Evolutionary conservation across 1,284 basidiomycete genomes (phyloP), one percentile per base, ranked within the genome.

Genomic region (Trametes hirsuta): DNA sequence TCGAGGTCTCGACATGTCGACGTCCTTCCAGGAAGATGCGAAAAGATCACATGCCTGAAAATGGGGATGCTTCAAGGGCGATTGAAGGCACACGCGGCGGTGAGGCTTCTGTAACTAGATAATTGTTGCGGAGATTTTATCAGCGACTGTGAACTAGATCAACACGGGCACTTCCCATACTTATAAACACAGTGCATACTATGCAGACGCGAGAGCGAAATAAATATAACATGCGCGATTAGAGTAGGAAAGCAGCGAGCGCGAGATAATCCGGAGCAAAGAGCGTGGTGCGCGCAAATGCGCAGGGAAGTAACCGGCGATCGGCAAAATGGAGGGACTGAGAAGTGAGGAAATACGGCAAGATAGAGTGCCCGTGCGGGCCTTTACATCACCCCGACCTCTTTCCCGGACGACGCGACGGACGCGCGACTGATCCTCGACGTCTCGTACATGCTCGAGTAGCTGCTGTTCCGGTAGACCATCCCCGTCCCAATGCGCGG

Each of bases 401-500:
- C 61, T 37, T 62, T 56, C n/a, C 63, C 57, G 3, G 63, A 58
- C 12, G 67, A 67, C 8, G 59, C 54, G 41, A 66, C 57, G 10
- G 67, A 66, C 47, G 62, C 47, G 34, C 60, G 64, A 30, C 62
- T 64, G 56, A 66, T 61, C 24, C 67, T 53, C 40, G 66, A 63
- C 37, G 64, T 59, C 54, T 65, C 67, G 47, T 68, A 62, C 50
- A 66, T 62, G 55, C 68, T 69, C 52, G 68, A 55, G 54, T 72
- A 70, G 24, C 68, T 67, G 53, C 68, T 69, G 42, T 65, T 67
- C 10, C 72, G 65, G 42, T 74, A 74, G 34, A 57, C 58, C 71
- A 74, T 74, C 2, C 71, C 72, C 42, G 69, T 72, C 5, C 72
- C 72, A 10, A 71, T 74, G 10, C 72, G 65, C 21, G 70, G 70